phyloP scores from a whole-genome alignment of 1,284 basidiomycete genomes.

The Trichosporon coremiiforme region DNA sequence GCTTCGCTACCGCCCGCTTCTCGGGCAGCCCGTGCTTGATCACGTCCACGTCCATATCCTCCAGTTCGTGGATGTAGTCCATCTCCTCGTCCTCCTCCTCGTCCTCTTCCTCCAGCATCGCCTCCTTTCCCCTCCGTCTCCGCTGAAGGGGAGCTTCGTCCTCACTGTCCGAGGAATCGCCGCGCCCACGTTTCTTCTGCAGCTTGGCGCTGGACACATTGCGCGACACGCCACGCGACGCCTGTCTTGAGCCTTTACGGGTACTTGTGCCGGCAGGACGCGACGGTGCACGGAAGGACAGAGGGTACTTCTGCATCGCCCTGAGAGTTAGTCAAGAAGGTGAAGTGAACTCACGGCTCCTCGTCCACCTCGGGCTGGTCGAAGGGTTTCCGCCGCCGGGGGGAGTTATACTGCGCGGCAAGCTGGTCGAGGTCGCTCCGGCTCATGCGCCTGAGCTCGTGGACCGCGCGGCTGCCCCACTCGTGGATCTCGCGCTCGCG shows the following conservation, averaged over 20 bases:
- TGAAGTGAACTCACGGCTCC: slow-evolving; percentile 22
- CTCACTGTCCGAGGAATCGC: not conserved
- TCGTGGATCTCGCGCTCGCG: slow-evolving; percentile 31
- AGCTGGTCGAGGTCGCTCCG: slow-evolving; percentile 18
- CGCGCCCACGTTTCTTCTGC: not conserved
- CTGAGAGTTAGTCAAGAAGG: not conserved
- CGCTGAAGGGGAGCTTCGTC: not conserved
- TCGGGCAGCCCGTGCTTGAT: slow-evolving; percentile 19
- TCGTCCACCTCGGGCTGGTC: not conserved
- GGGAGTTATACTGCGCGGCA: slow-evolving; percentile 5
- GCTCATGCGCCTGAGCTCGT: slow-evolving; percentile 20
- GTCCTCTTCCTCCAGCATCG: slow-evolving; percentile 21
- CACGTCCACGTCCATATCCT: slow-evolving; percentile 25
- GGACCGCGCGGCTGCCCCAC: slow-evolving; percentile 25
- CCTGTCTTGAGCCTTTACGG: not conserved
- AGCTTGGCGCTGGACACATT: not conserved
- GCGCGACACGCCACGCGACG: slow-evolving; percentile 6
- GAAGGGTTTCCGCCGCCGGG: slow-evolving; percentile 14
- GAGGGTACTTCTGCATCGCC: not conserved
- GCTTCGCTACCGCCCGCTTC: not conserved
- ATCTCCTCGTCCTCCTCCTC: slow-evolving; percentile 19
- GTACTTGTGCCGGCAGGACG: not conserved
- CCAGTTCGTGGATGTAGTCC: slow-evolving; percentile 21
- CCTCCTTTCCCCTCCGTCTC: not conserved
- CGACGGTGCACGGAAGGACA: not conserved